A percentile compares a stretch with the other conserved stretches of the same genome.
Conservation (phyloP, 495 filamentous ascomycete genomes). For the Echria macrotheca region DNA sequence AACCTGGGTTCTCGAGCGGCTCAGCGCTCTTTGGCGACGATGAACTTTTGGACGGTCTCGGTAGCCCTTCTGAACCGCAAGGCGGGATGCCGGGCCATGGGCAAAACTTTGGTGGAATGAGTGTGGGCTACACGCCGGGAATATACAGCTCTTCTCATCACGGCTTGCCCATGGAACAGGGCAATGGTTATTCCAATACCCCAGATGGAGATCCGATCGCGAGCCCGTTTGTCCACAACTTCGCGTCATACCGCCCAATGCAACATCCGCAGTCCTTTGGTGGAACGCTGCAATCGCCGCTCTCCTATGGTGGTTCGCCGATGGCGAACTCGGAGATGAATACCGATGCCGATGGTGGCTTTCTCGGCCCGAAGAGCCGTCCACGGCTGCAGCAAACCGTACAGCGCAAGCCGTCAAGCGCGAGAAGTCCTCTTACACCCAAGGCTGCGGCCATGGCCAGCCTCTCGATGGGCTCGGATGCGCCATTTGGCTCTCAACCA, state of each 20-base stretch:
- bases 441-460: constrained; percentile 51
- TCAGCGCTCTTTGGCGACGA: constrained; percentile 57
- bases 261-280: constrained; percentile 50
- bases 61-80: constrained; percentile 42
- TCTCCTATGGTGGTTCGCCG: constrained; percentile 47
- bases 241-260: constrained; percentile 64
- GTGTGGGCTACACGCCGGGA: constrained; percentile 39
- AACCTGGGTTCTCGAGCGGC: constrained; percentile 35
- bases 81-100: constrained; percentile 42
- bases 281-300: constrained; percentile 45
- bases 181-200: constrained; percentile 73
- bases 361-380: constrained; percentile 50
- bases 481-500: constrained; percentile 62
- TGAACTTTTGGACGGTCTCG: constrained; percentile 56
- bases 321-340: constrained; percentile 53
- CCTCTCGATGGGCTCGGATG: constrained; percentile 32
- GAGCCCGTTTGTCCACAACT: constrained; percentile 76
- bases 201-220: constrained; percentile 83
- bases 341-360: constrained; percentile 43
- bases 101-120: constrained; percentile 43
- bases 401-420: constrained; percentile 62
- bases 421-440: constrained; percentile 72
- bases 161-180: constrained; percentile 43
- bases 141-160: constrained; percentile 42
- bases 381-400: constrained; percentile 53